A percentile compares a stretch with the other conserved stretches of the same genome.
Evolutionary conservation across 75 land plant genomes (phyloP).

Genomic region (Picea glauca): DNA sequence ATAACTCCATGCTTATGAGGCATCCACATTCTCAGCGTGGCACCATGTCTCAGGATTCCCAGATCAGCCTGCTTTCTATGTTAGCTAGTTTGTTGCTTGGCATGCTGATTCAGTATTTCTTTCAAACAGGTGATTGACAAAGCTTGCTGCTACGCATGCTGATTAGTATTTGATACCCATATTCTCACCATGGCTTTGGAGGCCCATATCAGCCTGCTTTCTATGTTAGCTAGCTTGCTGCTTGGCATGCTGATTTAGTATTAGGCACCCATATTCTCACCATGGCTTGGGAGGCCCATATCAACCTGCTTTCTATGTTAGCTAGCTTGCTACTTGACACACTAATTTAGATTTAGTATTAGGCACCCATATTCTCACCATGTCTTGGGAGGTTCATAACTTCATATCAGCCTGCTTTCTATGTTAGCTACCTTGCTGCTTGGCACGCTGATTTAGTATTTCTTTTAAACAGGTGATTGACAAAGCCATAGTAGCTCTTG

Average conservation of each 20-base stretch:
- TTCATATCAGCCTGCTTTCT: neutral
- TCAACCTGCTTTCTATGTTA: neutral
- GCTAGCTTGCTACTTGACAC: neutral
- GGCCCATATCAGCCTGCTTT: neutral
- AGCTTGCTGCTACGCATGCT: conserved; percentile 1
- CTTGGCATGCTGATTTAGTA: neutral
- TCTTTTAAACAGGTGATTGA: conserved; percentile 40
- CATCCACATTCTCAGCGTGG: too few relatives aligned
- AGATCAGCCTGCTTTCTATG: neutral
- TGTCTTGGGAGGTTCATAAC: too few relatives aligned
- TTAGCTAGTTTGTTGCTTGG: neutral
- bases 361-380: neutral
- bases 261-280: neutral
- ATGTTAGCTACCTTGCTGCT: neutral
- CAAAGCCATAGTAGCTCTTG: conserved; percentile 23
- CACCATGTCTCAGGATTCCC: too few relatives aligned
- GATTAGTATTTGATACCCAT: neutral
- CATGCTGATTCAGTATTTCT: conserved; percentile 7
- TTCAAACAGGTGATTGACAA: conserved; percentile 34
- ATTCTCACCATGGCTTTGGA: too few relatives aligned
- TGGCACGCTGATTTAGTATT: conserved; percentile 7
- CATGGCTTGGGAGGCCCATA: too few relatives aligned
- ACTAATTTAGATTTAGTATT: neutral
- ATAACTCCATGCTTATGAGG: neutral
- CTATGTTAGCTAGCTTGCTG: neutral